These are phyloP conservation scores for Vigna hirtella DNA, from an alignment of 306 rosid genomes.

Conservation along the genomic window DNA sequence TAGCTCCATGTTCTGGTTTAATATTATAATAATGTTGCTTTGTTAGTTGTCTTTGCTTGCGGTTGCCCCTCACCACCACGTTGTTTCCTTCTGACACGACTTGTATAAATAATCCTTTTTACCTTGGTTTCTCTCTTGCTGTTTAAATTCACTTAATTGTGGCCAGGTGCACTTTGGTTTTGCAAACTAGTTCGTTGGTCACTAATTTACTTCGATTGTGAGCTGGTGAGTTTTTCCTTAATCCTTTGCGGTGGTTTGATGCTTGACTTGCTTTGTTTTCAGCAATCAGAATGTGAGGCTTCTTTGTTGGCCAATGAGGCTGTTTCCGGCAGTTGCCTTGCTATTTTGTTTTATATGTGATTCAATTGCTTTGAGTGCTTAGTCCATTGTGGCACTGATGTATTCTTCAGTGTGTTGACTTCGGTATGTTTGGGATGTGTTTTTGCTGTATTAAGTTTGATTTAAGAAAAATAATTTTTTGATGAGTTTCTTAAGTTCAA, in stretches of 20 bases:
- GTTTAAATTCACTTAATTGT: constrained; percentile 39
- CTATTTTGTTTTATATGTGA: not conserved
- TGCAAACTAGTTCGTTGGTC: constrained; percentile 52
- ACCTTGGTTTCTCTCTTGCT: constrained; percentile 32
- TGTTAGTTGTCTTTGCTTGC: constrained; percentile 62
- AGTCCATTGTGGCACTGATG: no score
- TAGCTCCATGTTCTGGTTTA: constrained; percentile 50
- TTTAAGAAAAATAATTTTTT: not conserved
- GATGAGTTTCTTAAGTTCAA: constrained; percentile 5
- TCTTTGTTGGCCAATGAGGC: constrained; percentile 29
- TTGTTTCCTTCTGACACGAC: constrained; percentile 41
- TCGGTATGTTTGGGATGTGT: no score
- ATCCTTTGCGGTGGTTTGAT: constrained; percentile 13
- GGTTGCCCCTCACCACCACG: constrained; percentile 54
- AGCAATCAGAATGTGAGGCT: not conserved
- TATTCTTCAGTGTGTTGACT: no score
- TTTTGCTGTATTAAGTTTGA: no score
- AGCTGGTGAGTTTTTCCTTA: constrained; percentile 65
- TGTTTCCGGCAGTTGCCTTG: not conserved
- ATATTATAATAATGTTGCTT: constrained; percentile 51
- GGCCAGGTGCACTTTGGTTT: constrained; percentile 64
- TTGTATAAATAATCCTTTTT: constrained; percentile 41
- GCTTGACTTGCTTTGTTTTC: constrained; percentile 25
- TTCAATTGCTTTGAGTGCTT: no score
- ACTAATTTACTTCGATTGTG: constrained; percentile 46